These are phyloP conservation scores for Funneliformis geosporum DNA, from an alignment of 192 early-diverging fungal species.

Conservation along the genomic window DNA sequence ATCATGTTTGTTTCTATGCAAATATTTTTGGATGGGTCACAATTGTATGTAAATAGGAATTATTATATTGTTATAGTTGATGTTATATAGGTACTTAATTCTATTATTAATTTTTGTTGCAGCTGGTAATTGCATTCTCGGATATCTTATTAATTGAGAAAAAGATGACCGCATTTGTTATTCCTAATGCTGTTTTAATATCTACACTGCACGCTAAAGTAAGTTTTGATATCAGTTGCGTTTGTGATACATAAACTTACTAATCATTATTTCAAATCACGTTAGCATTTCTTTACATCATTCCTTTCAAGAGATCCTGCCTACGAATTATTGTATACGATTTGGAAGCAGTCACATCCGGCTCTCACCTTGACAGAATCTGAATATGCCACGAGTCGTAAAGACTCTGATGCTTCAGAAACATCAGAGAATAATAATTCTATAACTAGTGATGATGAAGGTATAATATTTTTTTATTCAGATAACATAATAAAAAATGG, in stretches of 20 bases:
- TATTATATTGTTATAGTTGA: neutral
- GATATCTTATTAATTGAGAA: neutral
- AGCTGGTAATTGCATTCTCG: conserved; percentile 71
- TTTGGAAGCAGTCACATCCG: conserved; percentile 58
- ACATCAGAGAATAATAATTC: neutral
- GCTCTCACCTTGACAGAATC: conserved; percentile 28
- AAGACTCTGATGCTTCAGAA: conserved; percentile 8
- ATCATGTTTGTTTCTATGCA: conserved; percentile 81
- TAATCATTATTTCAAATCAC: neutral
- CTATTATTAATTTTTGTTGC: neutral
- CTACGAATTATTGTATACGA: conserved; percentile 66
- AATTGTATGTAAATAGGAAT: conserved; percentile 48
- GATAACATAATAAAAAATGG: neutral
- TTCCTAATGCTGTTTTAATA: conserved; percentile 61
- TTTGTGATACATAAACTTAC: neutral
- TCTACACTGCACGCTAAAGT: conserved; percentile 63
- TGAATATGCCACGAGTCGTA: neutral
- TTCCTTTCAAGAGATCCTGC: conserved; percentile 84
- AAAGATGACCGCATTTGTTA: neutral
- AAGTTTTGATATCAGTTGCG: conserved; percentile 20
- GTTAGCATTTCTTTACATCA: conserved; percentile 78
- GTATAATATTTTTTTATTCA: neutral
- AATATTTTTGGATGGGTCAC: conserved; percentile 92
- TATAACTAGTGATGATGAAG: neutral
- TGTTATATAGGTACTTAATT: neutral